Evolutionary conservation across 1,284 basidiomycete genomes (phyloP).

Genomic region (Cystobasidium slooffiae): DNA sequence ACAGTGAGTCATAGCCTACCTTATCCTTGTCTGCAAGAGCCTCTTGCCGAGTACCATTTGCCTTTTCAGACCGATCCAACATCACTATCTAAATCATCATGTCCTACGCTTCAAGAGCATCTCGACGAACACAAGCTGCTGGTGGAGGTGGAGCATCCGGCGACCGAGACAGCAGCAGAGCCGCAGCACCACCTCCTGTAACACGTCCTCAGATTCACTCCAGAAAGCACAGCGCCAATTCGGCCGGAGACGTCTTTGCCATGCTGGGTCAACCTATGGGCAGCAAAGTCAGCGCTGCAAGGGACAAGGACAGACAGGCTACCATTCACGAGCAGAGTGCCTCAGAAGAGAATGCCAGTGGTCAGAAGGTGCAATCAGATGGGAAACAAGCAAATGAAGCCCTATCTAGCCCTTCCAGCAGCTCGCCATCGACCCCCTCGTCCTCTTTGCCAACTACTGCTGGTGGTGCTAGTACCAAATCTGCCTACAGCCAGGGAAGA

Average conservation of each 20-base stretch:
- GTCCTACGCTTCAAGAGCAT: constrained; percentile 33
- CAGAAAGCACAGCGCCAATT: constrained; percentile 41
- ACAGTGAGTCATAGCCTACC: not conserved
- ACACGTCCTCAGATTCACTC: constrained; percentile 14
- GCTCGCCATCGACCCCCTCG: constrained; percentile 33
- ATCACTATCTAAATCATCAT: constrained; percentile 11
- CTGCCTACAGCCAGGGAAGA: not conserved
- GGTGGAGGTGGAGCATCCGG: not conserved
- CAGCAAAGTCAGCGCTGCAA: constrained; percentile 16
- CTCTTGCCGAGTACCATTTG: not conserved
- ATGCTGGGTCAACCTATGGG: constrained; percentile 37
- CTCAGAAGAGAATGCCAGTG: constrained; percentile 7
- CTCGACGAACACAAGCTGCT: constrained; percentile 1
- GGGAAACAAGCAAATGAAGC: not conserved
- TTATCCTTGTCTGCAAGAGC: not conserved
- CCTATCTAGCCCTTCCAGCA: constrained; percentile 21
- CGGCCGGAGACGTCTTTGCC: constrained; percentile 42
- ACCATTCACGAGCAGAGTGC: constrained; percentile 2
- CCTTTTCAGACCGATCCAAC: constrained; percentile 13
- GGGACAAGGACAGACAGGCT: constrained; percentile 35
- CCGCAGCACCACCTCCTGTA: not conserved
- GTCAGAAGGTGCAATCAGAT: not conserved
- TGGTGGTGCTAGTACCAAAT: constrained; percentile 5
- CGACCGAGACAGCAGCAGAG: constrained; percentile 1
- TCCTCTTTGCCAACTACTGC: constrained; percentile 19